phyloP scores from a whole-genome alignment of 768 basidiomycete genomes.

The Termitomyces sp. region DNA sequence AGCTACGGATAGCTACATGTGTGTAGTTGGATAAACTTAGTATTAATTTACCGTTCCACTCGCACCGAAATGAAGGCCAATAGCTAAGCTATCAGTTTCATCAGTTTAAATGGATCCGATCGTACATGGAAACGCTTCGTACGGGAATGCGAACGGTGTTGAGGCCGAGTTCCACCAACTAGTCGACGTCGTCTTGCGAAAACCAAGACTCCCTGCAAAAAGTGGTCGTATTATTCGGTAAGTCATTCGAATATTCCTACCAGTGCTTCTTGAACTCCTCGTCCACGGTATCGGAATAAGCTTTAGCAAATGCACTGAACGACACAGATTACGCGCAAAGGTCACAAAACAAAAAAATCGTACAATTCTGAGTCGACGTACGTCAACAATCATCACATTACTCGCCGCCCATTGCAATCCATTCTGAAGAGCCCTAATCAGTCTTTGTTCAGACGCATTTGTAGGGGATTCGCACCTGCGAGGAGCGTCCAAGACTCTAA shows the following conservation, averaged over 20 bases:
- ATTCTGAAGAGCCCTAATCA: conserved; percentile 38
- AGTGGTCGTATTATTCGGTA: background rate
- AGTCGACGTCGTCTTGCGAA: conserved; percentile 53
- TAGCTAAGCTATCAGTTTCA: conserved; percentile 57
- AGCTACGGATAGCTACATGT: too few species aligned
- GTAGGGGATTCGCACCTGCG: conserved; percentile 37
- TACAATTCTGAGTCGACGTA: conserved; percentile 74
- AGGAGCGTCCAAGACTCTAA: conserved; percentile 86
- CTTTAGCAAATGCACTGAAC: conserved; percentile 54
- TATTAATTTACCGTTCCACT: too few species aligned
- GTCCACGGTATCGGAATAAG: conserved; percentile 58
- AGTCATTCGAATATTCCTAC: conserved; percentile 27
- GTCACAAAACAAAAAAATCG: conserved; percentile 15
- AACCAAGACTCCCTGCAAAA: conserved; percentile 65
- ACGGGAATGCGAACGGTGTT: conserved; percentile 80
- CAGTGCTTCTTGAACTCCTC: conserved; percentile 60
- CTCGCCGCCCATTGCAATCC: conserved; percentile 73
- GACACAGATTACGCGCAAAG: background rate
- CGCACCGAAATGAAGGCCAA: too few species aligned
- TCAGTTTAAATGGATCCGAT: background rate
- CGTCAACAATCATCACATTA: conserved; percentile 49
- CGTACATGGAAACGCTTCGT: conserved; percentile 16
- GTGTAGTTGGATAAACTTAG: too few species aligned
- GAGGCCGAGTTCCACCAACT: conserved; percentile 52
- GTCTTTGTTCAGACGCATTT: background rate